Conservation (phyloP, 768 basidiomycete species). For the Chalciporus sphaerocephalus region DNA sequence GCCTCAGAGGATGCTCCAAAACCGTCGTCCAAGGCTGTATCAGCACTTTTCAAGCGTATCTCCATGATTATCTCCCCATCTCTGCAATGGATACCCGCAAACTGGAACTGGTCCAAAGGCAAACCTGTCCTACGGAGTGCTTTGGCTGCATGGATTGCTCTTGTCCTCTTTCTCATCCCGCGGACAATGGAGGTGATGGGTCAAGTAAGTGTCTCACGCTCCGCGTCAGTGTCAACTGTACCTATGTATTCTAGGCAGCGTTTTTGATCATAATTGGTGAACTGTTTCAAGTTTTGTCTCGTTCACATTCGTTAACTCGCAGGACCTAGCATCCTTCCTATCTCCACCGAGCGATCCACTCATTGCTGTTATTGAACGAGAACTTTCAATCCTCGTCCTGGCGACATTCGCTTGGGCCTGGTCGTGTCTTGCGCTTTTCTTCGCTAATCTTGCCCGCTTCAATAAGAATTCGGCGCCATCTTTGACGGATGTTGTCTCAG, state of each 20-base stretch:
- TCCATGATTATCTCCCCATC: slow-evolving; percentile 24
- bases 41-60: background rate
- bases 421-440: slow-evolving; percentile 59
- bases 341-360: slow-evolving; percentile 69
- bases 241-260: slow-evolving; percentile 41
- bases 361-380: slow-evolving; percentile 62
- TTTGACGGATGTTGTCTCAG: slow-evolving; percentile 40
- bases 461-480: slow-evolving; percentile 39
- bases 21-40: background rate
- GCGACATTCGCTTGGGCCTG: slow-evolving; percentile 58
- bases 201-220: slow-evolving; percentile 36
- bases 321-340: slow-evolving; percentile 63
- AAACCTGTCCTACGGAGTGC: slow-evolving; percentile 64
- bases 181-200: slow-evolving; percentile 48
- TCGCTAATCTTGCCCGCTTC: slow-evolving; percentile 54
- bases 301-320: background rate
- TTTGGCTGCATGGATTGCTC: slow-evolving; percentile 56
- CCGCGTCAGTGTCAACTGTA: background rate
- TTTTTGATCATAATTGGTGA: slow-evolving; percentile 63
- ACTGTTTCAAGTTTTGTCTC: background rate
- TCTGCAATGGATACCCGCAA: slow-evolving; percentile 54
- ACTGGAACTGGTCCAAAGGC: slow-evolving; percentile 53
- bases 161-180: slow-evolving; percentile 57
- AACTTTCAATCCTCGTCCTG: slow-evolving; percentile 50
- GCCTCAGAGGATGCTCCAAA: background rate